Percentiles rank a stretch among this genome's conserved stretches.
Evolutionary conservation across 176 grass and related monocot species (phyloP).

Genomic region (Leersia perrieri): DNA sequence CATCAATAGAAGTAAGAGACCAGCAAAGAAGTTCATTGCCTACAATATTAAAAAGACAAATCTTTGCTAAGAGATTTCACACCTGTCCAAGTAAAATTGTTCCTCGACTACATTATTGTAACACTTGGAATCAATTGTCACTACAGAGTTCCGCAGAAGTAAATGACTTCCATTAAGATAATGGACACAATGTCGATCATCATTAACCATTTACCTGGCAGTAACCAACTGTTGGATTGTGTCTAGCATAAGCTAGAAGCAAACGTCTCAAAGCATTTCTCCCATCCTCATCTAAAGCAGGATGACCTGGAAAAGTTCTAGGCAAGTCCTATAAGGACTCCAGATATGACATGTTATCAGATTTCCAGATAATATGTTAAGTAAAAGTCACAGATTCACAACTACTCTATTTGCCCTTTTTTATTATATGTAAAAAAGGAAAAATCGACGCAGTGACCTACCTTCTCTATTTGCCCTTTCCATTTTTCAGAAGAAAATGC

Average conservation of each 20-base stretch:
- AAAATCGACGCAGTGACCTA: conserved; percentile 12
- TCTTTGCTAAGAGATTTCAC: conserved; percentile 18
- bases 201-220: conserved; percentile 73
- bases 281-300: conserved; percentile 86
- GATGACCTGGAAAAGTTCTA: conserved; percentile 98
- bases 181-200: neutral
- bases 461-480: conserved; percentile 98
- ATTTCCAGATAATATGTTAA: conserved; percentile 18
- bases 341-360: conserved; percentile 21
- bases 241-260: conserved; percentile 92
- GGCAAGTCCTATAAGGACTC: conserved; percentile 78
- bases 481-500: conserved; percentile 61
- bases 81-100: conserved; percentile 15
- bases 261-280: conserved; percentile 97
- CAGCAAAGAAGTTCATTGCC: conserved; percentile 99
- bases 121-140: neutral
- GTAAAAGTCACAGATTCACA: neutral
- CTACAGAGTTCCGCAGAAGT: conserved; percentile 14
- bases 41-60: conserved; percentile 42
- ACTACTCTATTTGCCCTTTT: neutral
- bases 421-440: neutral
- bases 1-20: conserved; percentile 93
- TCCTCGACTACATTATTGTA: neutral
- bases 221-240: conserved; percentile 98
- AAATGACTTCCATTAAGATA: conserved; percentile 16